phyloP scores from a whole-genome alignment of 148 eudicot species.

The Arbutus unedo region DNA sequence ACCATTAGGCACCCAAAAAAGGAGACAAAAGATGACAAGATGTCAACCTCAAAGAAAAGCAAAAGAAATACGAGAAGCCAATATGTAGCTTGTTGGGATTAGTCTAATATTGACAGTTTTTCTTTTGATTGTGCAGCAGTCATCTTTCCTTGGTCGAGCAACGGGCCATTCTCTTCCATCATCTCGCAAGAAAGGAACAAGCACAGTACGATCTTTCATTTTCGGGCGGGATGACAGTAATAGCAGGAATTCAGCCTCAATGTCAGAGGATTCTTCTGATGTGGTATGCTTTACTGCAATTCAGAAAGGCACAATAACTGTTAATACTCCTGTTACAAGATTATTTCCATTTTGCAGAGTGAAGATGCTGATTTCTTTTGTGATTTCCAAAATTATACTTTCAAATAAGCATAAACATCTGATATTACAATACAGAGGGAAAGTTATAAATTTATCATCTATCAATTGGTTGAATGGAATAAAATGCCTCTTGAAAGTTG shows the following conservation, averaged over 20 bases:
- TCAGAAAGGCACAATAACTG: background rate
- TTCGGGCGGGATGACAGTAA: slow-evolving; percentile 96
- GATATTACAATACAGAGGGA: background rate
- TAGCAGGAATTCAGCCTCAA: slow-evolving; percentile 62
- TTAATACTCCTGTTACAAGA: background rate
- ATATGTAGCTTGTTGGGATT: background rate
- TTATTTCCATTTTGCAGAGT: background rate
- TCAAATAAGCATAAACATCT: background rate
- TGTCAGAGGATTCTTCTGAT: slow-evolving; percentile 60
- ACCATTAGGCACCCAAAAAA: too few relatives aligned
- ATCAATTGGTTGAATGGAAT: background rate
- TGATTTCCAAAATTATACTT: background rate
- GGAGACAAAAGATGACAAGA: too few relatives aligned
- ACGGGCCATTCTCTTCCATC: slow-evolving; percentile 53
- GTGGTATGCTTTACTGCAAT: slow-evolving; percentile 34
- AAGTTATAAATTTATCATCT: background rate
- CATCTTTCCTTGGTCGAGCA: slow-evolving; percentile 74
- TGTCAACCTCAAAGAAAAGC: too few relatives aligned
- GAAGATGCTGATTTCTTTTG: too few relatives aligned
- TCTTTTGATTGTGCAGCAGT: slow-evolving; percentile 40
- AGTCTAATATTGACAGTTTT: background rate
- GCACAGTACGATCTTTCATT: slow-evolving; percentile 51
- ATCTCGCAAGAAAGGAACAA: slow-evolving; percentile 47
- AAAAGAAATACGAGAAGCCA: too few relatives aligned
- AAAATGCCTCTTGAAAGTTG: background rate